Percentiles rank a stretch among this genome's conserved stretches.
phyloP scores from a whole-genome alignment of 208 protist genomes.

The Crithidia mellificae region DNA sequence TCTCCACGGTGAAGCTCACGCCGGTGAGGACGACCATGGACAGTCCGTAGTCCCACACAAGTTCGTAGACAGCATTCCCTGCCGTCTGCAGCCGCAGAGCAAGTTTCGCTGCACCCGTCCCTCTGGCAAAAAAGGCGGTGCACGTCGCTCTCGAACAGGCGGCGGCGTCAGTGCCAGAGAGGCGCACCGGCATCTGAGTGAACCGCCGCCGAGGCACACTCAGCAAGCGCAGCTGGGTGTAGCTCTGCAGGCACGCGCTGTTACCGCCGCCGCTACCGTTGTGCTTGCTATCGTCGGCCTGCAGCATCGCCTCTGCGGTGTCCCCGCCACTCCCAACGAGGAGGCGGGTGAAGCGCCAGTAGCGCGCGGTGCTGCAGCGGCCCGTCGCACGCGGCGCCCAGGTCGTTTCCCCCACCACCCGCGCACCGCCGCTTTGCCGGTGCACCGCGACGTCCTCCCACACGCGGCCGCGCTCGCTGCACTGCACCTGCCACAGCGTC shows the following conservation, averaged over 20 bases:
- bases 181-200: constrained; percentile 9
- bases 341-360: constrained; percentile 19
- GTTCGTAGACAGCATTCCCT: constrained; percentile 16
- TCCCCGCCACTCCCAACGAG: neutral
- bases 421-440: constrained; percentile 8
- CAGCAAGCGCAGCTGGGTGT: constrained; percentile 31
- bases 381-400: constrained; percentile 21
- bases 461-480: constrained; percentile 14
- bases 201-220: constrained; percentile 12
- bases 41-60: constrained; percentile 34
- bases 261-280: neutral
- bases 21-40: constrained; percentile 19
- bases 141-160: constrained; percentile 2
- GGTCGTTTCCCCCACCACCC: constrained; percentile 19
- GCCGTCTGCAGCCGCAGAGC: neutral
- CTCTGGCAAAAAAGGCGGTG: constrained; percentile 12
- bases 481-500: constrained; percentile 30
- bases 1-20: constrained; percentile 15
- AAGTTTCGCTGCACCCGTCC: neutral
- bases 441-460: constrained; percentile 31
- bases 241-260: constrained; percentile 8
- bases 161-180: neutral
- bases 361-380: constrained; percentile 13
- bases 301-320: neutral
- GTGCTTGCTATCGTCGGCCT: neutral